Conservation (phyloP, 805 yeast species). For the Candida tallmaniae region DNA sequence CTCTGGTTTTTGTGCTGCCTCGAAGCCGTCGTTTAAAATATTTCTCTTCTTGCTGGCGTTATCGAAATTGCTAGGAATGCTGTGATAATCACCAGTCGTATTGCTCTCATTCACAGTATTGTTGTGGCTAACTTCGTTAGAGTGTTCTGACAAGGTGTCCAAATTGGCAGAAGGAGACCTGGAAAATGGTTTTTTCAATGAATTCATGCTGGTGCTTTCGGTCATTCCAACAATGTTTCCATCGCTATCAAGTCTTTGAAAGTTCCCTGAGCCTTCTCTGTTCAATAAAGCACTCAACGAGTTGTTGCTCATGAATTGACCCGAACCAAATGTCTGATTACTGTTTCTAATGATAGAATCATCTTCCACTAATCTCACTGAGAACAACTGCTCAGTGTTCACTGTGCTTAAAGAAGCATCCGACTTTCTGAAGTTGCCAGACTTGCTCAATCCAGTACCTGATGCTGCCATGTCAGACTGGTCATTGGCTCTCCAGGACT, state of each 20-base stretch:
- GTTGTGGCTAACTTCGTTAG: slow-evolving; percentile 16
- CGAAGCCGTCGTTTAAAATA: slow-evolving; percentile 25
- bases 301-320: slow-evolving; percentile 19
- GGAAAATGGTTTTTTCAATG: slow-evolving; percentile 14
- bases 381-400: slow-evolving; percentile 76
- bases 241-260: slow-evolving; percentile 42
- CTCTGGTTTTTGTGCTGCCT: slow-evolving; percentile 20
- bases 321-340: slow-evolving; percentile 22
- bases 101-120: too few species aligned
- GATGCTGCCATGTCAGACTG: slow-evolving; percentile 22
- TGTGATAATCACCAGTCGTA: slow-evolving; percentile 6
- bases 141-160: slow-evolving; percentile 26
- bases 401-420: slow-evolving; percentile 75
- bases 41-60: slow-evolving; percentile 7
- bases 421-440: slow-evolving; percentile 61
- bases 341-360: slow-evolving; percentile 26
- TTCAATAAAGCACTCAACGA: slow-evolving; percentile 21
- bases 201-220: slow-evolving; percentile 3
- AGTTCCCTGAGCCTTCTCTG: slow-evolving; percentile 30
- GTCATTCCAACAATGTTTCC: slow-evolving; percentile 34
- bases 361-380: slow-evolving; percentile 72
- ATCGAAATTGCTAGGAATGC: not conserved
- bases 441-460: slow-evolving; percentile 14
- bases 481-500: slow-evolving; percentile 42
- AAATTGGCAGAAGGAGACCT: slow-evolving; percentile 23